Conservation (phyloP, 1,284 basidiomycete genomes). For the Sanghuangporus sanghuang region DNA sequence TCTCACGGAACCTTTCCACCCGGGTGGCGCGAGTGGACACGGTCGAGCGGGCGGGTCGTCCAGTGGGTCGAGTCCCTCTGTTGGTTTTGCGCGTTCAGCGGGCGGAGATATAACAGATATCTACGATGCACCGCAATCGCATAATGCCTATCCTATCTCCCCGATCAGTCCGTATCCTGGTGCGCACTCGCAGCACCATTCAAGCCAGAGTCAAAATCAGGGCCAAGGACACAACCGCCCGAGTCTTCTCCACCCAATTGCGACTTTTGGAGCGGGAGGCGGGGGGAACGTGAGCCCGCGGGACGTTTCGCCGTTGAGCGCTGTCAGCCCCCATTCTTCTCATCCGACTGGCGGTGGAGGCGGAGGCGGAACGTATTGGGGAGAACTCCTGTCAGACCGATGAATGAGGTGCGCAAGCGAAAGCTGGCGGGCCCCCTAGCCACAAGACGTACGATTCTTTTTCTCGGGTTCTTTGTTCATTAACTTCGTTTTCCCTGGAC, state of each 20-base stretch:
- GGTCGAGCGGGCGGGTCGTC: conserved; percentile 4
- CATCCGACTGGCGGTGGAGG: background rate
- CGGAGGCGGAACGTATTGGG: background rate
- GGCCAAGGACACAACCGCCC: background rate
- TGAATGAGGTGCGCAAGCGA: background rate
- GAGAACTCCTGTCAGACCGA: background rate
- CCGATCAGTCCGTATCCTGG: conserved; percentile 13
- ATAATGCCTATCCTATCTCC: conserved; percentile 14
- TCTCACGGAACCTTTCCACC: conserved; percentile 13
- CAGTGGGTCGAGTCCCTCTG: background rate
- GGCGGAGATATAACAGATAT: background rate
- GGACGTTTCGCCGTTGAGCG: conserved; percentile 8
- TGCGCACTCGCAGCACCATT: background rate
- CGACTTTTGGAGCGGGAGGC: conserved; percentile 4
- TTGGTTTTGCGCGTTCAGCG: conserved; percentile 1
- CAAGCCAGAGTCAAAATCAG: background rate
- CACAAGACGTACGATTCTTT: background rate
- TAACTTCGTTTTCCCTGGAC: background rate
- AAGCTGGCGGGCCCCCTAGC: background rate
- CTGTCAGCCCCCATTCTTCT: conserved; percentile 7
- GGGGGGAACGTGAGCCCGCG: background rate
- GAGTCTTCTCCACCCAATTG: conserved; percentile 14
- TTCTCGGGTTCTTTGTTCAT: background rate
- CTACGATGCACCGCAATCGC: background rate
- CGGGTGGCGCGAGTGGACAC: background rate